Base-by-base conservation (phyloP, 164 flowering plant genomes). In the Nymphaea colorata region DNA sequence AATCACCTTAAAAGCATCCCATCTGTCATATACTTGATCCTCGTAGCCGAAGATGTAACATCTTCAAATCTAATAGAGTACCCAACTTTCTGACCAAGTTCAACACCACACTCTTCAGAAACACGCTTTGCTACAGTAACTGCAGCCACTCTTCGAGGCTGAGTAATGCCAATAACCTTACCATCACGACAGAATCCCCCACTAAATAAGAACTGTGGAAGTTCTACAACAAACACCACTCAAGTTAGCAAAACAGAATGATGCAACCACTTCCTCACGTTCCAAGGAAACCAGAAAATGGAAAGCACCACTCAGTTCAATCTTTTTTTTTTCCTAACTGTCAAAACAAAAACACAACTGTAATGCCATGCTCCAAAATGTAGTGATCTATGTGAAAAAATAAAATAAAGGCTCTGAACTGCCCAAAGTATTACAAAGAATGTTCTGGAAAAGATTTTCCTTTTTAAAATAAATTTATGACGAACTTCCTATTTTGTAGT, bases 11-110 rank as follows among this genome's bases (percentile, higher is more conserved):
- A 78, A 6, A 94, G 75, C 68, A 94, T 71, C 47, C 99, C 99
- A 81, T 91, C 96, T 15, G 98, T 94, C 99, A 94, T 86, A 78
- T 90, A 94, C 71, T 94, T 94, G 75, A 94, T 90, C 78, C 84
- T 85, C 17, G 97, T 91, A 57, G 85, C 77, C 68, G 73, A 72
- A 7, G 90, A 94, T 66, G 99, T 94, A 65, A 64, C 70, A 75
- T 94, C 99, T 53, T 94, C 98, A 82, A 94, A 94, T 75, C 98
- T 81, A 62, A 91, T 81, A 12, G 99, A 87, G 79, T 94, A 94
- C 6, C 96, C 96, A 75, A 94, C 96, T 78, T 74, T 86, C 70
- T 91, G 90, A 14, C 97, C 99, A 68, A 91, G 71, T 67, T 86
- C 80, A 59, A 80, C 89, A 65, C 90, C 92, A 77, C 91, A 91